Conservation (phyloP, 306 rosid genomes). For the Prunus campanulata region DNA sequence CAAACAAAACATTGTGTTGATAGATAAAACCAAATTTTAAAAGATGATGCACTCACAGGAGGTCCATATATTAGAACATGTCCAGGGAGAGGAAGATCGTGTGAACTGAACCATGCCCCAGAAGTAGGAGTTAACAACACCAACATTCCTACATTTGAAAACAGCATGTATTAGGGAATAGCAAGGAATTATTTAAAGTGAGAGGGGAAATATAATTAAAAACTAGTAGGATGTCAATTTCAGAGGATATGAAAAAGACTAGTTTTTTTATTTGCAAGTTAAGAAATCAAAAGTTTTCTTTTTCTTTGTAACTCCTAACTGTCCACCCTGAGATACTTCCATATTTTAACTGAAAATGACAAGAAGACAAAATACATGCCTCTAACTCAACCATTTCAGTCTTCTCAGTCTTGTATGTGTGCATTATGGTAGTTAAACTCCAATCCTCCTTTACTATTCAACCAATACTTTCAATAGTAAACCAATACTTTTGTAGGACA, state of each 20-base stretch:
- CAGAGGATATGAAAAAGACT: too few species aligned
- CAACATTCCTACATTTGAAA: slow-evolving; percentile 59
- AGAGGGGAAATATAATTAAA: background rate
- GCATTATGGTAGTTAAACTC: too few species aligned
- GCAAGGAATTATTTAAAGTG: slow-evolving; percentile 5
- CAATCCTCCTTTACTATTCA: background rate
- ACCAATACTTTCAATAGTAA: too few species aligned
- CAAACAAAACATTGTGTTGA: background rate
- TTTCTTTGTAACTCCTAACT: too few species aligned
- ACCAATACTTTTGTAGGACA: background rate
- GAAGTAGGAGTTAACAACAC: slow-evolving; percentile 69
- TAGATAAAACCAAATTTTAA: background rate
- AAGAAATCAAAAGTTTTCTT: too few species aligned
- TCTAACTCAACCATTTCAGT: background rate
- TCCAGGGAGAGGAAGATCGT: slow-evolving; percentile 80
- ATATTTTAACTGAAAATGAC: too few species aligned
- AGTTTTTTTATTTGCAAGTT: too few species aligned
- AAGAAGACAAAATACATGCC: background rate
- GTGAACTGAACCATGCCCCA: slow-evolving; percentile 74
- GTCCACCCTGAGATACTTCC: background rate
- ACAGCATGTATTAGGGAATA: slow-evolving; percentile 12
- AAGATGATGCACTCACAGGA: slow-evolving; percentile 54
- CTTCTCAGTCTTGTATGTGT: background rate
- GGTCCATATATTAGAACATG: slow-evolving; percentile 87
- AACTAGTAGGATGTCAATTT: background rate